phyloP scores from a whole-genome alignment of 2,329 filamentous ascomycete genomes.

The Chaetomium sp. region DNA sequence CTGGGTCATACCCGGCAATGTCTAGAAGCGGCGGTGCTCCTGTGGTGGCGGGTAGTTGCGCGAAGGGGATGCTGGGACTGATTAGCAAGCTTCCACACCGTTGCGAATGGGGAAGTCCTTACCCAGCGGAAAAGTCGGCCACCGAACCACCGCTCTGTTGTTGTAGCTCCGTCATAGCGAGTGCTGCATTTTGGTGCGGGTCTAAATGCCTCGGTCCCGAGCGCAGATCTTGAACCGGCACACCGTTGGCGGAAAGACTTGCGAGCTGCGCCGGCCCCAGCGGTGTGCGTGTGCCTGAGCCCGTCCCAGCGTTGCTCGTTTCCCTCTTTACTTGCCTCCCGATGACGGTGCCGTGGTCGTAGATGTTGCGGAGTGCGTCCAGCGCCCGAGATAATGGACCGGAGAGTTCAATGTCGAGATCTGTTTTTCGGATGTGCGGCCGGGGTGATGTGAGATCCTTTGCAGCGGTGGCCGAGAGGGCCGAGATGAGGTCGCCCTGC shows the following conservation, averaged over 20 bases:
- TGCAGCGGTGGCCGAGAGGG: constrained; percentile 56
- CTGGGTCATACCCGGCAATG: constrained; percentile 45
- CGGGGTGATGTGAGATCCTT: constrained; percentile 53
- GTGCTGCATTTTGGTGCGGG: constrained; percentile 54
- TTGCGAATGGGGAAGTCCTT: constrained; percentile 7
- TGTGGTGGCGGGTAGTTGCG: constrained; percentile 5
- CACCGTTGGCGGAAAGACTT: constrained; percentile 14
- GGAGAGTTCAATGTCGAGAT: constrained; percentile 56
- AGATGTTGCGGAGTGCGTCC: constrained; percentile 57
- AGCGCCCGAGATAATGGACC: constrained; percentile 56
- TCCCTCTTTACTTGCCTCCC: constrained; percentile 44
- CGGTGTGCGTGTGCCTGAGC: constrained; percentile 41
- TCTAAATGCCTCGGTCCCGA: constrained; percentile 30
- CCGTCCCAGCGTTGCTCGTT: constrained; percentile 32
- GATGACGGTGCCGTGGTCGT: constrained; percentile 55
- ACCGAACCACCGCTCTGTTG: constrained; percentile 52
- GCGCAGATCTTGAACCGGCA: constrained; percentile 2
- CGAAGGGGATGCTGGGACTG: constrained; percentile 13
- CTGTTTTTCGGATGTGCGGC: constrained; percentile 46
- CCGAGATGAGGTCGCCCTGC: constrained; percentile 57
- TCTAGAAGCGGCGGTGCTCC: constrained; percentile 33
- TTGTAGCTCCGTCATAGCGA: constrained; percentile 61
- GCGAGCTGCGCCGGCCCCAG: constrained; percentile 26
- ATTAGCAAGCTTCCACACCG: not conserved
- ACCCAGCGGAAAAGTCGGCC: constrained; percentile 39